These are phyloP conservation scores for Trichoderma harzianum DNA, from an alignment of 2,329 filamentous ascomycete species.

Conservation along the genomic window DNA sequence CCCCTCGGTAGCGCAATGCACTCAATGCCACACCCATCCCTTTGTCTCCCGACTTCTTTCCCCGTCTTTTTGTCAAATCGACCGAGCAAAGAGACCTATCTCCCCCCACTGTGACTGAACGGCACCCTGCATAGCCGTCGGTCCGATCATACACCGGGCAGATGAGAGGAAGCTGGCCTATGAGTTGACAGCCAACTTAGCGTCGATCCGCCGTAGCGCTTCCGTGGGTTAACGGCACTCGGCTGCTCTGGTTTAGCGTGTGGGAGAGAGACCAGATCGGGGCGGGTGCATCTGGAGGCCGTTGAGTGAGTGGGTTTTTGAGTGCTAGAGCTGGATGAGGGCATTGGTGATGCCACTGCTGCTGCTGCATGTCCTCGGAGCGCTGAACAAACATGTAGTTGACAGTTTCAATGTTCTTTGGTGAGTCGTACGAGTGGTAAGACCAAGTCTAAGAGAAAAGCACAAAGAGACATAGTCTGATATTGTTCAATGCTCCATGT, in stretches of 20 bases:
- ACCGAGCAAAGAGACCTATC: not conserved
- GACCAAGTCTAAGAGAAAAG: not conserved
- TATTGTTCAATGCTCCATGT: not conserved
- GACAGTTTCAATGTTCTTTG: not conserved
- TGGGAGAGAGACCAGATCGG: not conserved
- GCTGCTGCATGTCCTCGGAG: not conserved
- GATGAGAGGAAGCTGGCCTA: not conserved
- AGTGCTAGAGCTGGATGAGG: not conserved
- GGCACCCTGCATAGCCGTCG: constrained; percentile 6
- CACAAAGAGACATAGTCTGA: not conserved
- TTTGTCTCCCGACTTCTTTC: not conserved
- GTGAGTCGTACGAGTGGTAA: not conserved
- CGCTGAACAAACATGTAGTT: not conserved
- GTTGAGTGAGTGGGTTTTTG: not conserved
- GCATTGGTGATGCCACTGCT: not conserved
- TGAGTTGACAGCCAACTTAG: not conserved
- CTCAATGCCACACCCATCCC: not conserved
- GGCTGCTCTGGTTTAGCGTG: constrained; percentile 1
- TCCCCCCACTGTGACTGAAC: not conserved
- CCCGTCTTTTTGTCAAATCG: not conserved
- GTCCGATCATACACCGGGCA: not conserved
- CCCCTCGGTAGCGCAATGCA: not conserved
- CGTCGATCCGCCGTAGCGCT: constrained; percentile 13
- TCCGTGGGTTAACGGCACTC: not conserved
- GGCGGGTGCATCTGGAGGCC: not conserved